Percentiles rank a stretch among this genome's conserved stretches.
These are phyloP conservation scores for Noccaea caerulescens DNA, from an alignment of 345 rosid species.

Conservation along the genomic window DNA sequence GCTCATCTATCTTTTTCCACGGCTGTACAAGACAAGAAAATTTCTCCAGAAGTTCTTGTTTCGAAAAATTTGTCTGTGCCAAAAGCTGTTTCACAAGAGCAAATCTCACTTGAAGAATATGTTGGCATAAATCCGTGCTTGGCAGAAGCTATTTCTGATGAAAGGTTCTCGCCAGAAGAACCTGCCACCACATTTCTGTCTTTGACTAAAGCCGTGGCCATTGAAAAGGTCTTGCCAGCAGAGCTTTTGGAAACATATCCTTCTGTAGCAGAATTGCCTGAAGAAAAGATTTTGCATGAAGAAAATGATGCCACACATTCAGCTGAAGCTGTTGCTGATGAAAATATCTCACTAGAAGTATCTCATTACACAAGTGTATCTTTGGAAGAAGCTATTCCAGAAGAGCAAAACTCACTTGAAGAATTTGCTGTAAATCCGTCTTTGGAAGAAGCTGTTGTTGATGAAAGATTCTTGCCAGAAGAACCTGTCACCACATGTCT, in stretches of 20 bases:
- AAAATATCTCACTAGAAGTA: slow-evolving; percentile 27
- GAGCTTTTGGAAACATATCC: slow-evolving; percentile 14
- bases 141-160: slow-evolving; percentile 34
- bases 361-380: slow-evolving; percentile 16
- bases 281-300: slow-evolving; percentile 28
- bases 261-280: slow-evolving; percentile 27
- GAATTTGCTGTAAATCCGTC: slow-evolving; percentile 12
- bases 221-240: slow-evolving; percentile 14
- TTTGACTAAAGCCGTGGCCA: slow-evolving; percentile 14
- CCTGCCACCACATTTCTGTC: slow-evolving; percentile 12
- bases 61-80: background rate
- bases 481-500: slow-evolving; percentile 24
- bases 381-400: slow-evolving; percentile 23
- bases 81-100: slow-evolving; percentile 24
- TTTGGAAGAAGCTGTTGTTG: slow-evolving; percentile 20
- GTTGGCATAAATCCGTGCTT: slow-evolving; percentile 18
- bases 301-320: background rate
- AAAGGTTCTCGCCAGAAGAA: slow-evolving; percentile 24
- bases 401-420: slow-evolving; percentile 18
- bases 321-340: slow-evolving; percentile 23
- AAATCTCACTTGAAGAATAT: slow-evolving; percentile 15
- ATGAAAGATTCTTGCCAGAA: slow-evolving; percentile 20
- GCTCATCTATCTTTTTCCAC: slow-evolving; percentile 19
- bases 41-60: slow-evolving; percentile 16
- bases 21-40: slow-evolving; percentile 26